Base-by-base conservation (phyloP, 2,329 filamentous ascomycete genomes). In the Incumbomyces lentus region DNA sequence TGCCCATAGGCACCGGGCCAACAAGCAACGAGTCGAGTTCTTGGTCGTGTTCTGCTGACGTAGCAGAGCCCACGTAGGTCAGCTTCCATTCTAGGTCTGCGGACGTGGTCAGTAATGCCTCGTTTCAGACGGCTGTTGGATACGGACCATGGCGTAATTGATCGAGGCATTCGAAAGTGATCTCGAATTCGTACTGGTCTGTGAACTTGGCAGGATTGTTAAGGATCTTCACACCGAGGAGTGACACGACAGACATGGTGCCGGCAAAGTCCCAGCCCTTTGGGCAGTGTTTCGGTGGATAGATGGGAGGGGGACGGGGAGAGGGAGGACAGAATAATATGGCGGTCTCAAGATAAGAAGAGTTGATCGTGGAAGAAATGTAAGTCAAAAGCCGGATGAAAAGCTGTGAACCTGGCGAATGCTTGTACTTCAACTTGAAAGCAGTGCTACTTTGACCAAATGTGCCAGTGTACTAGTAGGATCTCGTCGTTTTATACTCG, bases 41-140 rank as follows among this genome's bases (percentile, higher is more conserved):
- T 69, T 98, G 92, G 64, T 98, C 92, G 64, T 96, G 89, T 66
- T 96, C 88, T 63, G 92, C 88, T 52, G 87, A 94, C 48, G 90
- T 96, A 54, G 93, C 92, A 58, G 92, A 98, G 61, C 92, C 93
- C 63, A 98, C 92, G 60, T 98, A 98, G 65, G 88, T 98, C 60
- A 98, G 75, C 70, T 98, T 98, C 92, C 92, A 98, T 70, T 98
- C 92, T 52, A 98, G 81, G 70, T 98, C 92, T 94, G 60, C 30
- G 32, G 7, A 26, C 4, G 8, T 26, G n/a, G 22, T 26, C 22
- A 26, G 22, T 4, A 8, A 26, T 26, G 8, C 22, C 22, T n/a
- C 22, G 8, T 5, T 8, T 26, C 4, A 26, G 4, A 26, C 22
- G 22, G 8, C 22, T 8, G 22, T 8, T 26, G 8, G 22, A 8